A percentile compares a stretch with the other conserved stretches of the same genome.
These are phyloP conservation scores for Pythium folliculosum DNA, from an alignment of 352 stramenopile species.

Conservation along the genomic window DNA sequence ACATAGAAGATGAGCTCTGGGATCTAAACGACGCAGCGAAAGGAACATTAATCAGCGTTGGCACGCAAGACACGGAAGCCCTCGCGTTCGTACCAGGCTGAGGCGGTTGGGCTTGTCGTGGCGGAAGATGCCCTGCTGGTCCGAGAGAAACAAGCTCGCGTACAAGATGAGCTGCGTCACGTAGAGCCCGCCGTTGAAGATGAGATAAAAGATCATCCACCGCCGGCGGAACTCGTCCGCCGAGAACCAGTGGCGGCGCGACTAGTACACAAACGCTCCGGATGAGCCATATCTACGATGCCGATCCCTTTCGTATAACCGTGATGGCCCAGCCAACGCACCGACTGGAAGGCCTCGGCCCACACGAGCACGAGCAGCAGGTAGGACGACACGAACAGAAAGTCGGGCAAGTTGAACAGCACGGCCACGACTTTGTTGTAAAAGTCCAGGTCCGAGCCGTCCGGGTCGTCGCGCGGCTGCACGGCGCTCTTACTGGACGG, in stretches of 20 bases:
- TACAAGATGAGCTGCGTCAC: constrained; percentile 89
- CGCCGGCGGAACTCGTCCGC: constrained; percentile 76
- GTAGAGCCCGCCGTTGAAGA: constrained; percentile 91
- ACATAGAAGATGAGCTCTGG: constrained; percentile 80
- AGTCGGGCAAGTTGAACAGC: constrained; percentile 93
- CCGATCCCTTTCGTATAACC: too few species aligned
- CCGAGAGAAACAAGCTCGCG: constrained; percentile 84
- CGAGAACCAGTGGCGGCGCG: constrained; percentile 90
- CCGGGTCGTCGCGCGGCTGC: constrained; percentile 11
- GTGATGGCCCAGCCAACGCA: too few species aligned
- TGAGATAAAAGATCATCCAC: constrained; percentile 92
- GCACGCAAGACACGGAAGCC: background rate
- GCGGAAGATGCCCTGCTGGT: constrained; percentile 79
- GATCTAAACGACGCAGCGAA: constrained; percentile 42
- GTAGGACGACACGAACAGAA: constrained; percentile 91
- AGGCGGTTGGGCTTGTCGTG: constrained; percentile 74
- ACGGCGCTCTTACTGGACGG: background rate
- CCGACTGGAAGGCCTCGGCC: constrained; percentile 89
- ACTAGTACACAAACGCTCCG: constrained; percentile 36
- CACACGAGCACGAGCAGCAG: constrained; percentile 90
- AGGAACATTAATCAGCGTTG: background rate
- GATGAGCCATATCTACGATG: too few species aligned
- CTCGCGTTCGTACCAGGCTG: constrained; percentile 42
- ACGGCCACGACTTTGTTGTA: constrained; percentile 91
- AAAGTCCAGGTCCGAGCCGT: constrained; percentile 75